Base-by-base conservation (phyloP, 176 grass and related monocot species). In the Cocos nucifera region DNA sequence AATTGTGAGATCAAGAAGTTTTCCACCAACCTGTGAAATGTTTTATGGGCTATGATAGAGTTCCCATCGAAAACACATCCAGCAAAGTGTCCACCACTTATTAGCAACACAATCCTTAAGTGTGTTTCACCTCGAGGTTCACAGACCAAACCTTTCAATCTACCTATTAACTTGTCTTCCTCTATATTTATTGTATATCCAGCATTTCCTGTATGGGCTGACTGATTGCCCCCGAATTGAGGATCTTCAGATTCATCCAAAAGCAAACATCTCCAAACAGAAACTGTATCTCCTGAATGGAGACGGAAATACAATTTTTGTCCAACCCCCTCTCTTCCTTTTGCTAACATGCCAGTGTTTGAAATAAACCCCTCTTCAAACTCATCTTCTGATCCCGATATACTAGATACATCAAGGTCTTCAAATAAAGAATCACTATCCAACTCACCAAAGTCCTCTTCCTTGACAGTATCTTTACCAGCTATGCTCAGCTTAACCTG, bases 61-160 rank as follows among this genome's bases (percentile, higher is more conserved):
- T 85, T 92, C 14, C 93, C 84, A 44, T 98, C 93, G 48, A 98
- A 98, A 85, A 98, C 81, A 65, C 81, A 98, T 70, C 84, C 93
- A 68, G 82, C 87, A 78, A 98, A 98, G 75, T 92, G 81, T 35
- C 93, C 93, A 29, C 93, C 93, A 73, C 87, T 88, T 78, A 79
- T 68, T 68, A 98, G 68, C 32, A 98, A 65, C 69, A 92, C 58
- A 52, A 98, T 88, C 64, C 87, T 85, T 67, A 92, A 54, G 71
- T 58, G 79, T 51, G 81, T 85, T 12, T 68, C 71, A 74, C 88
- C 70, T 51, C 73, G 78, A 70, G 93, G 79, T 69, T 98, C 87
- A 80, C 30, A 57, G 16, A 79, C 69, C 64, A 98, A 76, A 24
- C 15, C 7, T 58, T 85, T 92, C 54, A 92, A 69, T 76, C 84